These are phyloP conservation scores for Apiospora koreana DNA, from an alignment of 2,329 filamentous ascomycete genomes.

Conservation along the genomic window DNA sequence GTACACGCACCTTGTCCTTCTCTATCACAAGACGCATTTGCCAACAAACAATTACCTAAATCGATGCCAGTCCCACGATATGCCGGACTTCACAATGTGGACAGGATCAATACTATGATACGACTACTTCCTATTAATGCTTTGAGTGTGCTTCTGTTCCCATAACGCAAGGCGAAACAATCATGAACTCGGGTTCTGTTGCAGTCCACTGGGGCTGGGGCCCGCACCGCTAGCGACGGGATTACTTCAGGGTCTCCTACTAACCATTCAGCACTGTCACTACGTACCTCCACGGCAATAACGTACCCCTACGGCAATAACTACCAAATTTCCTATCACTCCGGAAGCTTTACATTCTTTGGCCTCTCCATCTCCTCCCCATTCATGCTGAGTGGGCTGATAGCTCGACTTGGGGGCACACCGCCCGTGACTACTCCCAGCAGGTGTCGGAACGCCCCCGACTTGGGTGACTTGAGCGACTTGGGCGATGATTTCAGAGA, in stretches of 20 bases:
- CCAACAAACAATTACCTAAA: too few species aligned
- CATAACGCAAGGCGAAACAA: background rate
- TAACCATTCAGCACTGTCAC: background rate
- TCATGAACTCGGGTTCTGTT: background rate
- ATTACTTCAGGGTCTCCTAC: background rate
- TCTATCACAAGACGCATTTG: too few species aligned
- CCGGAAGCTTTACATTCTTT: background rate
- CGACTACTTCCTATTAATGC: background rate
- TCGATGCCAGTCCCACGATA: too few species aligned
- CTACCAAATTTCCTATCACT: background rate
- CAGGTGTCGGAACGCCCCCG: conserved; percentile 17
- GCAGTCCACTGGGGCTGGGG: background rate
- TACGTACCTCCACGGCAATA: background rate
- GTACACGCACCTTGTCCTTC: background rate
- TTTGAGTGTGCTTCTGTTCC: background rate
- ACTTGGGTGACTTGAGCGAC: conserved; percentile 10
- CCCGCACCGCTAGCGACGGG: background rate
- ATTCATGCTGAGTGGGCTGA: conserved; percentile 14
- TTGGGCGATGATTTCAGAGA: background rate
- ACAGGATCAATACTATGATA: background rate
- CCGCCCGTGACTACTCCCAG: conserved; percentile 11
- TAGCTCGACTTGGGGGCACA: conserved; percentile 14
- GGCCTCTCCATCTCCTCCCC: background rate
- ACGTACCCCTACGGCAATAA: too few species aligned
- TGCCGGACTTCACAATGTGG: too few species aligned